Base-by-base conservation (phyloP, 1,139 yeast genomes). In the Kurtzmaniella quercitrusa region DNA sequence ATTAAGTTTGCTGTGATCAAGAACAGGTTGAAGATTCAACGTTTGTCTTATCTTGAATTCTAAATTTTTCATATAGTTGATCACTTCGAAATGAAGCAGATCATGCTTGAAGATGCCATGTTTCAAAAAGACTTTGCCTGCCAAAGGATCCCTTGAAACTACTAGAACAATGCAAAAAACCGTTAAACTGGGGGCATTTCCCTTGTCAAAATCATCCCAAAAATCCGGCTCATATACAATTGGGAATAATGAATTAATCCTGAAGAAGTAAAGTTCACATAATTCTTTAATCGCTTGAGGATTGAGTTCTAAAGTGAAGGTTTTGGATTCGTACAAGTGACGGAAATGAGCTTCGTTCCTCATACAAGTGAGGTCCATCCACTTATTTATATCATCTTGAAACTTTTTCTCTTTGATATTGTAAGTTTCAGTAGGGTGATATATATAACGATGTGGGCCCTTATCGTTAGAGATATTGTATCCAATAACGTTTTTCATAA, bases 241-340 rank as follows among this genome's bases (percentile, higher is more conserved):
- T 1, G 73, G 73, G 45, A 68, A 62, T 2, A 68, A 49, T n/a
- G 57, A 52, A 51, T 68, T 68, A 27, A 68, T 46, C 43, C 66
- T 66, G 48, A 49, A 56, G 48, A 68, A 68, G 47, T 56, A 68
- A 3, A 68, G 40, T 37, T 60, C 55, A 4, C 65, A 38, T 27
- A 68, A 50, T 41, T 53, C 49, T 16, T 48, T 46, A 25, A 56
- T 56, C 39, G 66, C 65, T 3, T 48, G 45, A 11, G 46, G 38
- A 14, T 52, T 47, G 19, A 68, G 54, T 12, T 52, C 56, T 18
- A 68, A 49, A 1, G 70, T 63, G 46, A 68, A 68, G 9, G 70
- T 73, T 45, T 65, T 46, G 25, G 67, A 61, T 3, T 54, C 45
- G n/a, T 52, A 45, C 25, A 68, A 49, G 38, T 56, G 58, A 12